phyloP scores from a whole-genome alignment of 1,284 basidiomycete species.

The Fomitopsis schrenkii region DNA sequence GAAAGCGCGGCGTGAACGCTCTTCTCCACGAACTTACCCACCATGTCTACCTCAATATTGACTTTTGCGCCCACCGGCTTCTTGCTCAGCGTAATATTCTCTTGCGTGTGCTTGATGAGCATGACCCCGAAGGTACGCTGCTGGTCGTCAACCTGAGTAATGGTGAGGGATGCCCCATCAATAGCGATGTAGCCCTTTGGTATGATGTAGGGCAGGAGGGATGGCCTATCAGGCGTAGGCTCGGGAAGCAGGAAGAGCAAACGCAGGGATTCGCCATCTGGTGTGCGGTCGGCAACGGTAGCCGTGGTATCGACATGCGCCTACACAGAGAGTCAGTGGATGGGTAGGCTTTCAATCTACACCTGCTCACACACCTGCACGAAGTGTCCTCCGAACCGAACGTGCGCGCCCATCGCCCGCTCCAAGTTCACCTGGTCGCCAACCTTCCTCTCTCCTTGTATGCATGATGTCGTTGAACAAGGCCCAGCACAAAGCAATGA shows the following conservation, averaged over 20 bases:
- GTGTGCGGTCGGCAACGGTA: conserved; percentile 57
- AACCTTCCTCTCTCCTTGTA: conserved; percentile 68
- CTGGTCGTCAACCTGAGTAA: conserved; percentile 80
- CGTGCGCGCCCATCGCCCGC: conserved; percentile 90
- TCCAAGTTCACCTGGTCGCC: conserved; percentile 91
- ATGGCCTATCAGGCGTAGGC: conserved; percentile 55
- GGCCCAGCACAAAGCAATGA: no score
- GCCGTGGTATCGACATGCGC: conserved; percentile 94
- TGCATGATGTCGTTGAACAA: neutral
- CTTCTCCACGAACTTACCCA: conserved; percentile 85
- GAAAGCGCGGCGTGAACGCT: conserved; percentile 74
- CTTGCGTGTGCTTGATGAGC: conserved; percentile 93
- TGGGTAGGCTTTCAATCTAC: neutral
- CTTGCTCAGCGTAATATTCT: conserved; percentile 78
- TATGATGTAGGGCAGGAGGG: conserved; percentile 80
- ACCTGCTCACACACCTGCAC: conserved; percentile 69
- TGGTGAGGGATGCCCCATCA: conserved; percentile 91
- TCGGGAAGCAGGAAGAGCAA: conserved; percentile 75
- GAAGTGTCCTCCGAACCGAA: conserved; percentile 94
- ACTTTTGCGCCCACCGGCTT: conserved; percentile 81
- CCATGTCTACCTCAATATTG: conserved; percentile 95
- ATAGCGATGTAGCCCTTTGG: conserved; percentile 97
- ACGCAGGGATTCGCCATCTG: conserved; percentile 88
- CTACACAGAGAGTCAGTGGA: conserved; percentile 35
- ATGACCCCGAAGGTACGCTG: conserved; percentile 83